Percentiles rank a stretch among this genome's conserved stretches.
Evolutionary conservation across 176 grass and related monocot species (phyloP).

Genomic region (Alopecurus myosuroides): DNA sequence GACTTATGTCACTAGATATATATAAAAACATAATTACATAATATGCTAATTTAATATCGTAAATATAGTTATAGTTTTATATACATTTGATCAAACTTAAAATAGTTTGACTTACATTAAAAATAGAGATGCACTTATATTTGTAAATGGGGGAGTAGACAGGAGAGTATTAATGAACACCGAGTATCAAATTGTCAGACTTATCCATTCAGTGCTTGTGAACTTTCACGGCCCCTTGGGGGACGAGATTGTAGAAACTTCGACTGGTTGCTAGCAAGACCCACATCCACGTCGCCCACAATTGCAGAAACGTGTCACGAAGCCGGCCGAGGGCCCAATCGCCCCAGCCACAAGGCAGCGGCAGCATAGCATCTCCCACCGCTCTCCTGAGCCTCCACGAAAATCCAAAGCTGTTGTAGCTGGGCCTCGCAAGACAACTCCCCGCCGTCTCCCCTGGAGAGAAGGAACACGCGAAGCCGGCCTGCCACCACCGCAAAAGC

Average conservation of each 20-base stretch:
- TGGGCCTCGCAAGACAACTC: background rate
- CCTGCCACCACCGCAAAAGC: conserved; percentile 4
- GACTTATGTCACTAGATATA: too few species aligned
- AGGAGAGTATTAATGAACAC: too few species aligned
- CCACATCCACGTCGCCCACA: background rate
- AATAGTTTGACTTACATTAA: too few species aligned
- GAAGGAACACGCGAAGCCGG: conserved; percentile 24
- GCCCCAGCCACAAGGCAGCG: background rate
- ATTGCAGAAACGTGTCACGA: conserved; percentile 9
- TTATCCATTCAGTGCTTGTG: background rate
- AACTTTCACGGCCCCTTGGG: background rate
- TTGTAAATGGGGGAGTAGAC: too few species aligned
- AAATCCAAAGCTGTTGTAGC: conserved; percentile 12
- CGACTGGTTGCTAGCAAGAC: background rate
- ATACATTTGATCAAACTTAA: too few species aligned
- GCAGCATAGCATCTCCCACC: background rate
- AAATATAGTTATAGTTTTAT: too few species aligned
- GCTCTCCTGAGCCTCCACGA: background rate
- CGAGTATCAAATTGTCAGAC: background rate
- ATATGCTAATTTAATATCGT: too few species aligned
- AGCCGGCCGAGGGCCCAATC: background rate
- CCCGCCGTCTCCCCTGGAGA: background rate
- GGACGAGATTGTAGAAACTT: background rate
- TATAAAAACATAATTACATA: too few species aligned
- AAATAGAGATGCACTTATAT: too few species aligned